Conservation (phyloP, 2,329 filamentous ascomycete genomes). For the Aspergillus terreus region DNA sequence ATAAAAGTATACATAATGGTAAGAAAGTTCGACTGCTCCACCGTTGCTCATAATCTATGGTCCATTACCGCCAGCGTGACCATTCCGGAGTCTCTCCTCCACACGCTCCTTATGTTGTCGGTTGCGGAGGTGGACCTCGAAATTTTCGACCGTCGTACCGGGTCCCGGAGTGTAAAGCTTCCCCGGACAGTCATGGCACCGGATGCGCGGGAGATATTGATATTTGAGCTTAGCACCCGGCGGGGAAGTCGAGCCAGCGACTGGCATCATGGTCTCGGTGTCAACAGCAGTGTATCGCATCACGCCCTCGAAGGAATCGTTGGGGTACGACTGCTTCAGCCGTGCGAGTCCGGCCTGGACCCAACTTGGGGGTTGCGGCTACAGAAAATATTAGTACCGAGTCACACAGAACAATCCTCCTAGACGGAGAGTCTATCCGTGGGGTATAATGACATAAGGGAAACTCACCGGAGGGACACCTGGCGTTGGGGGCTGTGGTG, state of each 20-base stretch:
- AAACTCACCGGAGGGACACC: slow-evolving; percentile 43
- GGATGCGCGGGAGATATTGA: slow-evolving; percentile 82
- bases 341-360: slow-evolving; percentile 69
- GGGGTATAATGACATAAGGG: slow-evolving; percentile 16
- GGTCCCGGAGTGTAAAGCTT: slow-evolving; percentile 92
- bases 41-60: slow-evolving; percentile 2
- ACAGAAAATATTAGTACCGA: slow-evolving; percentile 12
- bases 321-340: slow-evolving; percentile 67
- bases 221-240: slow-evolving; percentile 64
- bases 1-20: slow-evolving; percentile 11
- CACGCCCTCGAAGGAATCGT: slow-evolving; percentile 79
- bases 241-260: slow-evolving; percentile 51
- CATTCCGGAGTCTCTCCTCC: slow-evolving; percentile 45
- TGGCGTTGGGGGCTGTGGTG: slow-evolving; percentile 39
- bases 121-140: slow-evolving; percentile 89
- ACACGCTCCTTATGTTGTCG: slow-evolving; percentile 72
- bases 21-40: background rate
- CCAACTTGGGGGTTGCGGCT: slow-evolving; percentile 88
- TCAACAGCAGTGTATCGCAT: slow-evolving; percentile 90
- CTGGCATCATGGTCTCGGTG: slow-evolving; percentile 62
- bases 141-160: slow-evolving; percentile 79
- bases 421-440: background rate
- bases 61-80: slow-evolving; percentile 8
- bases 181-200: slow-evolving; percentile 86
- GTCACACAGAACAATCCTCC: slow-evolving; percentile 4